These are phyloP conservation scores for Camellia japonica DNA, from an alignment of 148 eudicot genomes.

Conservation along the genomic window DNA sequence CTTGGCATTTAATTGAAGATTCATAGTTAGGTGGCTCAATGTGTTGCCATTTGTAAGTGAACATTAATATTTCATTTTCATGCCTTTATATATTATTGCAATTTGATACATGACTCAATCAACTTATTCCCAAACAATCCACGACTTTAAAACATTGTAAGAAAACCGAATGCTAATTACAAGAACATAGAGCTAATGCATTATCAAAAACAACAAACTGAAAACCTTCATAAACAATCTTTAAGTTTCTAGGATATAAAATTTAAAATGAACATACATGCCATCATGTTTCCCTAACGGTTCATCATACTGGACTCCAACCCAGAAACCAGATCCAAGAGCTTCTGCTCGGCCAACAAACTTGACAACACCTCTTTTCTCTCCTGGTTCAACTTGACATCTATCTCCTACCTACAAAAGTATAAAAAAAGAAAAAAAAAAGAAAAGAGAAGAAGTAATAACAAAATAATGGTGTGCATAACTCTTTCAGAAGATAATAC, in stretches of 20 bases:
- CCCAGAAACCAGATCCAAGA: slow-evolving; percentile 90
- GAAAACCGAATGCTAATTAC: background rate
- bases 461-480: background rate
- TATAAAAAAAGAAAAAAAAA: slow-evolving; percentile 11
- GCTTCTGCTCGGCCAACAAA: slow-evolving; percentile 83
- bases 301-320: slow-evolving; percentile 94
- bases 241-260: background rate
- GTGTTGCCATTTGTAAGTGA: background rate
- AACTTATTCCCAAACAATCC: background rate
- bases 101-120: background rate
- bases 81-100: background rate
- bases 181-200: background rate
- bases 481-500: background rate
- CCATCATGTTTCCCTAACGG: slow-evolving; percentile 97
- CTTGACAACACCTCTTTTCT: slow-evolving; percentile 84
- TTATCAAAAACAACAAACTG: too few relatives aligned
- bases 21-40: too few relatives aligned
- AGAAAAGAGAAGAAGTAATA: background rate
- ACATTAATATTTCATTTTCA: background rate
- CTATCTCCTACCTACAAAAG: slow-evolving; percentile 78
- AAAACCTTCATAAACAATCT: background rate
- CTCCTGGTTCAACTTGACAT: slow-evolving; percentile 95
- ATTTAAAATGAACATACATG: slow-evolving; percentile 47
- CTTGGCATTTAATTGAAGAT: too few relatives aligned
- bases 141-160: background rate